Evolutionary conservation across 352 stramenopile genomes (phyloP).

Genomic region (Phytophthora macrochlamydospora): DNA sequence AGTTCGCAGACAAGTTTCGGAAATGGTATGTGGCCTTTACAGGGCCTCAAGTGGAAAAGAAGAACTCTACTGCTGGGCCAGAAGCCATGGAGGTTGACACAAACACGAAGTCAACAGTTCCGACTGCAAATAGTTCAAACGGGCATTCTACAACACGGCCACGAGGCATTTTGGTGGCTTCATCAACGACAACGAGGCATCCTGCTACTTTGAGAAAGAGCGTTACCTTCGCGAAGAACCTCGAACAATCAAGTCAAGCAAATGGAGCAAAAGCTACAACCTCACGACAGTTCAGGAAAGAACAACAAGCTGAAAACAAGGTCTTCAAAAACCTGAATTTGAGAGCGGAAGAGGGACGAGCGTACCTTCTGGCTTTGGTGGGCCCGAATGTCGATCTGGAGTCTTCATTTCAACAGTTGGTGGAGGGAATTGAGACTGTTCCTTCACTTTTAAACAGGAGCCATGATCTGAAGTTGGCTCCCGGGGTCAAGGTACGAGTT

Average conservation of each 20-base stretch:
- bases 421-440: slow-evolving; percentile 39
- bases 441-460: slow-evolving; percentile 53
- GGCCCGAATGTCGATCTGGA: slow-evolving; percentile 64
- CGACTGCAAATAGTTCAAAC: slow-evolving; percentile 1
- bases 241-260: background rate
- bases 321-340: slow-evolving; percentile 21
- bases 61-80: background rate
- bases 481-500: slow-evolving; percentile 53
- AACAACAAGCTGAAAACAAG: slow-evolving; percentile 7
- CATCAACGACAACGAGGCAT: background rate
- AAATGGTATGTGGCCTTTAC: slow-evolving; percentile 49
- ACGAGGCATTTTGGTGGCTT: background rate
- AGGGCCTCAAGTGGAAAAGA: slow-evolving; percentile 2
- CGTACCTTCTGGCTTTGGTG: slow-evolving; percentile 60
- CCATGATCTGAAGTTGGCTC: slow-evolving; percentile 60
- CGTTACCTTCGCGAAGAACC: slow-evolving; percentile 30
- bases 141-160: slow-evolving; percentile 9
- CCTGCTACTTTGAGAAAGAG: slow-evolving; percentile 19
- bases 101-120: slow-evolving; percentile 5
- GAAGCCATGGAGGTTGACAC: slow-evolving; percentile 37
- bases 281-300: slow-evolving; percentile 1
- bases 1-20: slow-evolving; percentile 59
- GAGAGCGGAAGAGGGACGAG: slow-evolving; percentile 37
- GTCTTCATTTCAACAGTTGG: slow-evolving; percentile 52
- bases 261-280: slow-evolving; percentile 3